Percentiles rank a stretch among this genome's conserved stretches.
phyloP scores from a whole-genome alignment of 805 yeast genomes.

The Saccharomyces jurei region DNA sequence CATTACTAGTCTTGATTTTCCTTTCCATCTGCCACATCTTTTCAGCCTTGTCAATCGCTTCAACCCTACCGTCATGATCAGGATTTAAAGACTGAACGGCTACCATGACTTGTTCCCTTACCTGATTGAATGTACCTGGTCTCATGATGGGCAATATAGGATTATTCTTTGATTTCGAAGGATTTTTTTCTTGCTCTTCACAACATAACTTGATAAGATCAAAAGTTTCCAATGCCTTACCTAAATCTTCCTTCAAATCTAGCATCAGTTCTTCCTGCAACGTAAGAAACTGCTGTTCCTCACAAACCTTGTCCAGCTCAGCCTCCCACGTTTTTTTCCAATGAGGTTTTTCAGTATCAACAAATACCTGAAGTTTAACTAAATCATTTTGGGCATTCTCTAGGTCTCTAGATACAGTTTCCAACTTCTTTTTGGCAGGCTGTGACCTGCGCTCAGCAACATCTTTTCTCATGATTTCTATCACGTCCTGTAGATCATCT shows the following conservation, averaged over 20 bases:
- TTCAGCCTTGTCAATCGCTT: constrained; percentile 86
- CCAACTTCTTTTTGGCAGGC: constrained; percentile 67
- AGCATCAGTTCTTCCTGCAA: constrained; percentile 78
- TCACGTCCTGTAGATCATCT: constrained; percentile 85
- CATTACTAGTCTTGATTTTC: constrained; percentile 45
- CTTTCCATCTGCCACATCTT: constrained; percentile 65
- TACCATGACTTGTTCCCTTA: constrained; percentile 68
- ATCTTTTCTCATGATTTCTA: constrained; percentile 83
- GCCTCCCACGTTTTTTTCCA: constrained; percentile 92
- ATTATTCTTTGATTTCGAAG: constrained; percentile 33
- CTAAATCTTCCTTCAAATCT: constrained; percentile 74
- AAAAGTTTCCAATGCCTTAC: constrained; percentile 73
- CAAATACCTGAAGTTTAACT: constrained; percentile 47
- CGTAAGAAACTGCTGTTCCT: constrained; percentile 87
- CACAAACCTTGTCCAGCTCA: constrained; percentile 82
- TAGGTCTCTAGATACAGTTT: constrained; percentile 57
- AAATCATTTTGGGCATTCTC: constrained; percentile 47
- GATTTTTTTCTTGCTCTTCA: constrained; percentile 62
- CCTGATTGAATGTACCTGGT: constrained; percentile 54
- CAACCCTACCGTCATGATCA: constrained; percentile 74
- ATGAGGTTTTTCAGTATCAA: constrained; percentile 62
- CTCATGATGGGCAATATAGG: constrained; percentile 41
- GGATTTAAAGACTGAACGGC: constrained; percentile 78
- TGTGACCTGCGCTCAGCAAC: constrained; percentile 87
- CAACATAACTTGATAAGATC: constrained; percentile 73